Percentiles rank a stretch among this genome's conserved stretches.
Evolutionary conservation across 2,329 filamentous ascomycete genomes (phyloP).

Genomic region (Pseudogymnoascus pannorum): DNA sequence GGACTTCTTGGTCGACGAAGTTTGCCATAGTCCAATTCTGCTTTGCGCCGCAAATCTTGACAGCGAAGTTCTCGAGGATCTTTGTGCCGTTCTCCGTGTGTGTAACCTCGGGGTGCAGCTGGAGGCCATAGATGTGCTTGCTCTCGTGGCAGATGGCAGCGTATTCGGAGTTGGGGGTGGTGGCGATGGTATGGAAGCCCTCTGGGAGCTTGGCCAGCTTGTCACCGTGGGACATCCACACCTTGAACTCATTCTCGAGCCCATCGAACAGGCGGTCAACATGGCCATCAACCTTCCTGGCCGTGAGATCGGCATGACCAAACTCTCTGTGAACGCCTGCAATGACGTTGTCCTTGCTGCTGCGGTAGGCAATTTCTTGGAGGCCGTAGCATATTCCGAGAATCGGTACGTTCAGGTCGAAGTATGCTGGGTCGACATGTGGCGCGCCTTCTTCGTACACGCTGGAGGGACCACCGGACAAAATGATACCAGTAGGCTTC

Average conservation of each 20-base stretch:
- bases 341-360: conserved; percentile 57
- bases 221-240: conserved; percentile 87
- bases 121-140: conserved; percentile 61
- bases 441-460: conserved; percentile 75
- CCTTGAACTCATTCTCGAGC: conserved; percentile 60
- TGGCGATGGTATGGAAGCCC: conserved; percentile 66
- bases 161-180: conserved; percentile 67
- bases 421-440: conserved; percentile 75
- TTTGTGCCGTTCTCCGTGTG: conserved; percentile 63
- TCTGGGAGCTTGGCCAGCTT: conserved; percentile 71
- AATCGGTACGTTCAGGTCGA: conserved; percentile 62
- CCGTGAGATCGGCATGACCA: conserved; percentile 59
- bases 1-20: conserved; percentile 75
- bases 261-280: conserved; percentile 74
- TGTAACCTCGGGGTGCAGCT: conserved; percentile 84
- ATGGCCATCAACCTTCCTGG: conserved; percentile 51
- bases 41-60: conserved; percentile 70
- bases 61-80: conserved; percentile 73
- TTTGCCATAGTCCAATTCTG: conserved; percentile 80
- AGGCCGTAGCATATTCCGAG: conserved; percentile 39
- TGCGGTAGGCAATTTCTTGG: conserved; percentile 68
- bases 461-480: conserved; percentile 64
- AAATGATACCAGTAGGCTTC: conserved; percentile 77
- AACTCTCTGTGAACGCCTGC: conserved; percentile 63
- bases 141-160: conserved; percentile 69